Evolutionary conservation across 1,284 basidiomycete species (phyloP).

Genomic region (Phylloporus sp.): DNA sequence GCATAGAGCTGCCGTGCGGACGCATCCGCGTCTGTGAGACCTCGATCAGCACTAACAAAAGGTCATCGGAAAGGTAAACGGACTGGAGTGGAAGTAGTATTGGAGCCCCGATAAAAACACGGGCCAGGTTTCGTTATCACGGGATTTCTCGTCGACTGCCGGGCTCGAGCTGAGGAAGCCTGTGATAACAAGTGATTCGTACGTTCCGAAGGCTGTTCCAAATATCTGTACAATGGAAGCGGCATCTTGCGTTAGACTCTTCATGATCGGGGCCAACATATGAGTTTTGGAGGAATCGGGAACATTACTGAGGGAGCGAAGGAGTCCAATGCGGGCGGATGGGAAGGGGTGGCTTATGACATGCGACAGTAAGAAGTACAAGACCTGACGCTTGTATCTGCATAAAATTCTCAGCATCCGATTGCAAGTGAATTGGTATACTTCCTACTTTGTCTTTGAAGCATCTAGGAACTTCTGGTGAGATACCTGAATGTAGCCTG

Average conservation of each 20-base stretch:
- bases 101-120: constrained; percentile 50
- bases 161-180: constrained; percentile 57
- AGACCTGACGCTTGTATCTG: constrained; percentile 76
- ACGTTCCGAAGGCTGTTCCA: constrained; percentile 41
- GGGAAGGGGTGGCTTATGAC: constrained; percentile 62
- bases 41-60: constrained; percentile 6
- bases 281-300: constrained; percentile 67
- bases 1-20: constrained; percentile 45
- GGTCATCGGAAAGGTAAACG: constrained; percentile 17
- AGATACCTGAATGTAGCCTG: constrained; percentile 61
- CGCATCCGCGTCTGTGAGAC: constrained; percentile 31
- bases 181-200: constrained; percentile 54
- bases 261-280: constrained; percentile 66
- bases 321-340: constrained; percentile 56
- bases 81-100: constrained; percentile 52
- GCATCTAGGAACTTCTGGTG: constrained; percentile 63
- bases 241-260: constrained; percentile 43
- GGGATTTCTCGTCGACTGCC: constrained; percentile 45
- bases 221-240: constrained; percentile 20
- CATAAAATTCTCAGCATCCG: constrained; percentile 15
- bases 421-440: neutral
- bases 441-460: constrained; percentile 55
- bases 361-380: constrained; percentile 88
- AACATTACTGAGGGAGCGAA: constrained; percentile 65
- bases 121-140: constrained; percentile 49